Base-by-base conservation (phyloP, 2,329 filamentous ascomycete species). In the Xylaria multiplex region DNA sequence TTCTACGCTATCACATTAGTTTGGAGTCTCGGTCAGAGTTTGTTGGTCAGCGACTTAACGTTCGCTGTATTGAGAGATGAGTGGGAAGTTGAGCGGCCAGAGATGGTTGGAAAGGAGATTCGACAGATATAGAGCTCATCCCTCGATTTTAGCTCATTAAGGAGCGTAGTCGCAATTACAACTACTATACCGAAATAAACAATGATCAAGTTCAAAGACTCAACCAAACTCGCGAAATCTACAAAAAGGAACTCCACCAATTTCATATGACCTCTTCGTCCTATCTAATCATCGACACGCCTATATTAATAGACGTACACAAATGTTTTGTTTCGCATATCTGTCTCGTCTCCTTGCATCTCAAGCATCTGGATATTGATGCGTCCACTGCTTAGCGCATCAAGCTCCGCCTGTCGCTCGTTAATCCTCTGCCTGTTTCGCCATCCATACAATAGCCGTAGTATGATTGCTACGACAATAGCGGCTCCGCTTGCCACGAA, bases 1-100 rank as follows among this genome's bases (percentile, higher is more conserved):
- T 99, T 99, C 81, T 99, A 99, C 77, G 96, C 96, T 70, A 98
- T 99, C 74, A 99, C 96, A 0, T 82, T 99, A n/a, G 96, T 99
- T 0, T 99, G 96, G 96, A 97, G 93, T 76, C 79, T 99, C 27
- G 96, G 93, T 0, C 85, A 97, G 72, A 94, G 93, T 43, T 84
- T 99, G 68, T 82, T 99, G 35, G 87, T 98, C 6, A 93, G 92
- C 11, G 96, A 99, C 77, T 85, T 93, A 59, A 84, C 97, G 2
- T 98, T 96, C 80, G 93, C 96, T 0, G 89, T 94, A 6, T 82
- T 99, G 67, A 84, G 96, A 65, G 96, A 99, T 74, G 96, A 99
- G 79, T 93, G 93, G 90, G 96, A 99, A 78, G 87, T 93, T 5
- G 93, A 97, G 76, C 83, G 95, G 70, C 96, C 96, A 0, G 95